These are phyloP conservation scores for Xylona heveae DNA, from an alignment of 495 filamentous ascomycete species.

Conservation along the genomic window DNA sequence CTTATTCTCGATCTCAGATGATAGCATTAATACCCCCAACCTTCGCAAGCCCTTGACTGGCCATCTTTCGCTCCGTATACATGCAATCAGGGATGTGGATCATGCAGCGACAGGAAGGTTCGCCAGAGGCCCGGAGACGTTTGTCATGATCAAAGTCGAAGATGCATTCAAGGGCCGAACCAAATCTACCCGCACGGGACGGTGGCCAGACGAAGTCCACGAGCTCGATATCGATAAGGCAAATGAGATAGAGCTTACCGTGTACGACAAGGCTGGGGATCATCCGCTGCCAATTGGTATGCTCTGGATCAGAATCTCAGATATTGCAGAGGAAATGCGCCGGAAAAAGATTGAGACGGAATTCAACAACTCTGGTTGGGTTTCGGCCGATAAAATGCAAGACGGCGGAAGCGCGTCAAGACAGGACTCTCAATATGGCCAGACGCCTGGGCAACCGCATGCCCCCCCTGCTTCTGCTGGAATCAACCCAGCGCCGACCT, in stretches of 20 bases:
- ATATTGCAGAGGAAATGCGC: conserved; percentile 93
- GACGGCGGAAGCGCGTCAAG: conserved; percentile 18
- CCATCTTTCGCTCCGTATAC: conserved; percentile 64
- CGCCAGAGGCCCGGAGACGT: conserved; percentile 79
- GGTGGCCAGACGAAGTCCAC: conserved; percentile 79
- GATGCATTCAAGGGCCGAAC: conserved; percentile 77
- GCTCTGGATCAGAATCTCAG: conserved; percentile 89
- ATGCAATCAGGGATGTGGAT: conserved; percentile 84
- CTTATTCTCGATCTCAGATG: conserved; percentile 37
- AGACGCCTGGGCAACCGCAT: conserved; percentile 15
- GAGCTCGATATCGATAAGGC: conserved; percentile 90
- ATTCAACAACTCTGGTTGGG: conserved; percentile 79
- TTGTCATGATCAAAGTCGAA: conserved; percentile 88
- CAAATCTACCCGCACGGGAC: conserved; percentile 66
- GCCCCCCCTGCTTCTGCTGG: conserved; percentile 1
- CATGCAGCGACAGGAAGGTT: conserved; percentile 78
- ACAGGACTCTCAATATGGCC: conserved; percentile 20
- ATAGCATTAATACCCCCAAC: conserved; percentile 88
- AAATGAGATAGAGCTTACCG: conserved; percentile 92
- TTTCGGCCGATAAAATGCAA: conserved; percentile 87
- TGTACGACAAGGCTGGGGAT: conserved; percentile 82
- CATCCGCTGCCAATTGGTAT: conserved; percentile 84
- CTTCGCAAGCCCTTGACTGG: conserved; percentile 85
- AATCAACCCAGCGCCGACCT: conserved; percentile 3
- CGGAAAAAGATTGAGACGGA: conserved; percentile 94